Conservation (phyloP, 495 filamentous ascomycete genomes). For the Tuber aestivum region DNA sequence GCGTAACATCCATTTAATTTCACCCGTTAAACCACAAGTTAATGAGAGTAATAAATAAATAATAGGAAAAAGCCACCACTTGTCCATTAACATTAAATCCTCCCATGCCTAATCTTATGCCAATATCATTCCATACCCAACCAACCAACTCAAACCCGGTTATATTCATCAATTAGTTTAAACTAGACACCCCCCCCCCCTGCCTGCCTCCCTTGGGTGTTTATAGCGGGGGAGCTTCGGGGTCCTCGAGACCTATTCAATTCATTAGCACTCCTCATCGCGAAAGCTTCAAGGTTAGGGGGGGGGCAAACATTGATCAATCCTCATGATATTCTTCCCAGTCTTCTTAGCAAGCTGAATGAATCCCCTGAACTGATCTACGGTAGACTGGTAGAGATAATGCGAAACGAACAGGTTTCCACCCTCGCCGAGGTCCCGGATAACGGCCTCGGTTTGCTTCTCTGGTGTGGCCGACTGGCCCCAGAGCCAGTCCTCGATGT, state of each 20-base stretch:
- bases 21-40: background rate
- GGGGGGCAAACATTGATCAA: constrained; percentile 59
- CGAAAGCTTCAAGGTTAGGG: background rate
- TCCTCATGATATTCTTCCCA: constrained; percentile 65
- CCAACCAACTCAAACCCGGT: background rate
- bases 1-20: background rate
- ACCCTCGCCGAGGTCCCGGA: constrained; percentile 57
- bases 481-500: constrained; percentile 75
- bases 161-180: background rate
- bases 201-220: background rate
- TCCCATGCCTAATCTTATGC: background rate
- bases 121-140: background rate
- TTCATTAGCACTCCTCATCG: background rate
- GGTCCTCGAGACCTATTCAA: constrained; percentile 53
- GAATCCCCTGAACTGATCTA: constrained; percentile 59
- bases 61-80: background rate
- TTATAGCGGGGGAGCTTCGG: constrained; percentile 56
- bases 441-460: constrained; percentile 65
- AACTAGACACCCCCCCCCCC: background rate
- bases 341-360: constrained; percentile 60
- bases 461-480: constrained; percentile 55
- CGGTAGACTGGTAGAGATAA: constrained; percentile 63
- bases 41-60: background rate
- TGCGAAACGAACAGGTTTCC: constrained; percentile 75
- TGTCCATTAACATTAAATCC: background rate